Conservation (phyloP, 2,329 filamentous ascomycete genomes). For the Claviceps quebecensis region DNA sequence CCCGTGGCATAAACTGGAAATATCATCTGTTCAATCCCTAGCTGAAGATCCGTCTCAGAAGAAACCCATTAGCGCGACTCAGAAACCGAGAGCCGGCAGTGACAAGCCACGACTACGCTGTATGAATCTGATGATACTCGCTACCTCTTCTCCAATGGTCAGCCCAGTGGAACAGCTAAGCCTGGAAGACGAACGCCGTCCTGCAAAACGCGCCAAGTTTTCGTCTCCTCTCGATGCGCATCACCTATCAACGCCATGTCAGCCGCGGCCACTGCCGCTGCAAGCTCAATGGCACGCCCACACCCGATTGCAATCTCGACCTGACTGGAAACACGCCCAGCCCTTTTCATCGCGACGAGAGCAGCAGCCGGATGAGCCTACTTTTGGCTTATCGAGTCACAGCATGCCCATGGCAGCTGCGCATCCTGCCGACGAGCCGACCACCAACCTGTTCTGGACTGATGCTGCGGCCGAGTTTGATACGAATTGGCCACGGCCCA, state of each 20-base stretch:
- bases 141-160: slow-evolving; percentile 7
- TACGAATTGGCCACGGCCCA: slow-evolving; percentile 5
- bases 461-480: background rate
- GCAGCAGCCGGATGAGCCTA: background rate
- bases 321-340: background rate
- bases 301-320: background rate
- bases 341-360: background rate
- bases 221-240: background rate
- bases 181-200: slow-evolving; percentile 6
- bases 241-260: background rate
- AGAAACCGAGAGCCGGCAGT: too few relatives aligned
- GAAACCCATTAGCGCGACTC: too few relatives aligned
- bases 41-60: too few relatives aligned
- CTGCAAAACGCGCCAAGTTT: slow-evolving; percentile 12
- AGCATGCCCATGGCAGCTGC: background rate
- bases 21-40: too few relatives aligned
- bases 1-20: too few relatives aligned
- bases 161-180: slow-evolving; percentile 1
- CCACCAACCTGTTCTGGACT: background rate
- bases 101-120: background rate
- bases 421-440: background rate
- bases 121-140: background rate
- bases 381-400: background rate
- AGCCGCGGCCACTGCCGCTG: background rate
- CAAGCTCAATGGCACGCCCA: background rate